phyloP scores from a whole-genome alignment of 768 basidiomycete genomes.

The Punctularia strigosozonata region DNA sequence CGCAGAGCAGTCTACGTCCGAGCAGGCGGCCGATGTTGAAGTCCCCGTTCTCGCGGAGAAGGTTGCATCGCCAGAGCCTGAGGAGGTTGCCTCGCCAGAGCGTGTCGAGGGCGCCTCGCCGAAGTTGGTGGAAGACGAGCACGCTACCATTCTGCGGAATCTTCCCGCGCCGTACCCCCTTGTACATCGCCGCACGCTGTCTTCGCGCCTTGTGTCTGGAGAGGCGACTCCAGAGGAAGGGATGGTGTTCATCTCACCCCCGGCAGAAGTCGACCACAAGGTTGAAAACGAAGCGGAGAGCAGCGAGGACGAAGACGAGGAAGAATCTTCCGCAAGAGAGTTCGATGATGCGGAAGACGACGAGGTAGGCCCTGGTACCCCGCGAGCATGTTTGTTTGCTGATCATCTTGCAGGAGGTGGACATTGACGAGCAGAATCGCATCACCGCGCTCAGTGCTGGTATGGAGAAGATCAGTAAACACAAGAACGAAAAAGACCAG shows the following conservation, averaged over 20 bases:
- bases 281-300: slow-evolving; percentile 17
- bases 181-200: not conserved
- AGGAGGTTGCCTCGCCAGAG: slow-evolving; percentile 7
- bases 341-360: slow-evolving; percentile 15
- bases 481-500: slow-evolving; percentile 18
- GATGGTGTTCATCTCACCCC: not conserved
- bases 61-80: slow-evolving; percentile 6
- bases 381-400: not conserved
- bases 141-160: slow-evolving; percentile 21
- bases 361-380: slow-evolving; percentile 19
- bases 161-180: slow-evolving; percentile 21
- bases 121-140: slow-evolving; percentile 10
- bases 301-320: slow-evolving; percentile 13
- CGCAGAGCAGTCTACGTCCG: slow-evolving; percentile 5
- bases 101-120: not conserved
- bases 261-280: slow-evolving; percentile 12
- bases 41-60: not conserved
- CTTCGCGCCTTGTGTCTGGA: not conserved
- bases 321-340: too few species aligned
- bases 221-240: not conserved
- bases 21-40: slow-evolving; percentile 3
- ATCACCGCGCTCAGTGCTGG: slow-evolving; percentile 26
- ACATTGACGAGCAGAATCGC: slow-evolving; percentile 6
- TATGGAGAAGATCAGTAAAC: slow-evolving; percentile 38
- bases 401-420: slow-evolving; percentile 1